Evolutionary conservation across 495 filamentous ascomycete genomes (phyloP).

Genomic region (Chaetomidium leptoderma): DNA sequence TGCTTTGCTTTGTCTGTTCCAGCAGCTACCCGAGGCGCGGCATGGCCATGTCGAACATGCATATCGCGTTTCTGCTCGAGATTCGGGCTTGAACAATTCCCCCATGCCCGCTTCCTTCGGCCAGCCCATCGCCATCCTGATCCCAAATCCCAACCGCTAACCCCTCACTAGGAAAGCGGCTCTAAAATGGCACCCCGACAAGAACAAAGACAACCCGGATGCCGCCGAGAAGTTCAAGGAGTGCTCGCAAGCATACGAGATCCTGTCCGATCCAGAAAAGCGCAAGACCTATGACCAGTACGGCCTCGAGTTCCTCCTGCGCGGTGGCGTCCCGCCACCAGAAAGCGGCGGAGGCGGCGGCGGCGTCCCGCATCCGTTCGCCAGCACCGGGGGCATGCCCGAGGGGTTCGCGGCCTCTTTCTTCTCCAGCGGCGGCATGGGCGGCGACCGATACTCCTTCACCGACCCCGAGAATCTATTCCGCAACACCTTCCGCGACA

Average conservation of each 20-base stretch:
- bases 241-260: conserved; percentile 93
- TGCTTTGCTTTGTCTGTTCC: not conserved
- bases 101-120: not conserved
- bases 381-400: conserved; percentile 40
- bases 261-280: conserved; percentile 95
- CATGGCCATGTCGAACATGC: not conserved
- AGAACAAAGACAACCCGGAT: conserved; percentile 86
- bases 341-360: conserved; percentile 46
- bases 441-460: conserved; percentile 64
- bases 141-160: conserved; percentile 15
- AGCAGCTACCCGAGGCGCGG: not conserved
- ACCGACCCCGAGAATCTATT: conserved; percentile 82
- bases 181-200: conserved; percentile 92
- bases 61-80: not conserved
- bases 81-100: too few relatives aligned
- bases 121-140: conserved; percentile 7
- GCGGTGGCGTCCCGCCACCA: conserved; percentile 71
- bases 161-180: conserved; percentile 64
- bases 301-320: conserved; percentile 86
- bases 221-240: conserved; percentile 93
- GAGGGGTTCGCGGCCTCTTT: conserved; percentile 29
- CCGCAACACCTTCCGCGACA: conserved; percentile 65
- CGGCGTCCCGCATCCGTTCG: conserved; percentile 49
- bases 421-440: conserved; percentile 30
- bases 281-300: conserved; percentile 93